Evolutionary conservation across 2,329 filamentous ascomycete genomes (phyloP).

Genomic region (Lanzia echinophila): DNA sequence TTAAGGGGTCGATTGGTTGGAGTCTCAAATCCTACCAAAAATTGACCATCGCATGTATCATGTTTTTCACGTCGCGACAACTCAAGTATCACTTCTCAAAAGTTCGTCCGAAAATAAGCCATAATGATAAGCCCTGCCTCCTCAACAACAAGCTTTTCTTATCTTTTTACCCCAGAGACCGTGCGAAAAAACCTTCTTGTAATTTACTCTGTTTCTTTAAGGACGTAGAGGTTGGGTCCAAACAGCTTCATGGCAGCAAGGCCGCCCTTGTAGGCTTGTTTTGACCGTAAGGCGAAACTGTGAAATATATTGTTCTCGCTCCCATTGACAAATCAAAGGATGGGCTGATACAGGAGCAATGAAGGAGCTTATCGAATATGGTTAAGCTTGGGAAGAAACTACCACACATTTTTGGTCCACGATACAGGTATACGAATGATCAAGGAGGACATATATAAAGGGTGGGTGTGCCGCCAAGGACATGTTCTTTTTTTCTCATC

Average conservation of each 20-base stretch:
- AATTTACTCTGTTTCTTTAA: background rate
- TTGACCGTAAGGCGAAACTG: background rate
- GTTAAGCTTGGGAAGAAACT: background rate
- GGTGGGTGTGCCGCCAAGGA: background rate
- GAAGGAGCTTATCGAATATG: background rate
- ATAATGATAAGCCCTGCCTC: background rate
- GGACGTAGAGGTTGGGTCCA: background rate
- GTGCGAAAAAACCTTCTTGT: background rate
- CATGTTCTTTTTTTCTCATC: background rate
- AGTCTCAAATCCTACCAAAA: too few relatives aligned
- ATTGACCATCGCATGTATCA: background rate
- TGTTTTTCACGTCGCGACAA: background rate
- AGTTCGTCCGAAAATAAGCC: background rate
- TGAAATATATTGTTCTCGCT: background rate
- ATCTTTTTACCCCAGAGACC: background rate
- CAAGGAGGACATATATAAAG: conserved; percentile 2
- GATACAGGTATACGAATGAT: background rate
- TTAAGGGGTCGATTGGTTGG: too few relatives aligned
- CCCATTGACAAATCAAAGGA: conserved; percentile 2
- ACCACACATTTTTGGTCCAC: background rate
- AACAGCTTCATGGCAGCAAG: background rate
- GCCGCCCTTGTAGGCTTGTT: background rate
- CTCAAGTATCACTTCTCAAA: background rate
- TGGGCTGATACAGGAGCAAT: background rate
- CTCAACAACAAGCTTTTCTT: background rate